A percentile compares a stretch with the other conserved stretches of the same genome.
Conservation (phyloP, 345 rosid genomes). For the Noccaea caerulescens region DNA sequence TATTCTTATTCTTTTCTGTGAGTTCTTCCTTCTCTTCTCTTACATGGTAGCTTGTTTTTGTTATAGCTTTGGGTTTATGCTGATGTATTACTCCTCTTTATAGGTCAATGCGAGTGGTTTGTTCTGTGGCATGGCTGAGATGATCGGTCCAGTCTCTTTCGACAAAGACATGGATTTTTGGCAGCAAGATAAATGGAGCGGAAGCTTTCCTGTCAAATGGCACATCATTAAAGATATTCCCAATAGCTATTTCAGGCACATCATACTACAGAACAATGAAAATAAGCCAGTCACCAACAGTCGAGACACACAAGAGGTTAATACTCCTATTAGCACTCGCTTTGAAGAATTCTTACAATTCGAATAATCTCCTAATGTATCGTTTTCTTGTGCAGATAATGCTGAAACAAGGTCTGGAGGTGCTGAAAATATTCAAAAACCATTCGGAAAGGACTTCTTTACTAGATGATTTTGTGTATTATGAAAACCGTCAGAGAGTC, state of each 20-base stretch:
- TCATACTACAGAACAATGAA: conserved; percentile 88
- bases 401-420: conserved; percentile 76
- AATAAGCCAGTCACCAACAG: conserved; percentile 96
- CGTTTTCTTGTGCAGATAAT: conserved; percentile 59
- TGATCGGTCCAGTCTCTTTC: conserved; percentile 87
- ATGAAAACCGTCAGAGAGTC: conserved; percentile 80
- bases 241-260: conserved; percentile 76
- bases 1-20: conserved; percentile 89
- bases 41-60: conserved; percentile 3
- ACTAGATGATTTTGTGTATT: conserved; percentile 81
- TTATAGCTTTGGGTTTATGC: conserved; percentile 13
- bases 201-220: conserved; percentile 96
- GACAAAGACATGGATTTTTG: conserved; percentile 89
- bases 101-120: conserved; percentile 98
- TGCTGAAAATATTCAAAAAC: conserved; percentile 74
- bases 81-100: conserved; percentile 23
- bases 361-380: neutral
- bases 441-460: conserved; percentile 64
- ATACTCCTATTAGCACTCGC: neutral
- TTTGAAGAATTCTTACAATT: neutral
- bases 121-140: conserved; percentile 97
- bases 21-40: conserved; percentile 41
- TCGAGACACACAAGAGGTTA: conserved; percentile 99
- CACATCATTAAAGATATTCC: conserved; percentile 87
- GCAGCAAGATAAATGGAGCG: conserved; percentile 99